Evolutionary conservation across 2,329 filamentous ascomycete genomes (phyloP), one percentile per base, ranked within the genome.

Genomic region (Aspergillus ochraceoroseus): DNA sequence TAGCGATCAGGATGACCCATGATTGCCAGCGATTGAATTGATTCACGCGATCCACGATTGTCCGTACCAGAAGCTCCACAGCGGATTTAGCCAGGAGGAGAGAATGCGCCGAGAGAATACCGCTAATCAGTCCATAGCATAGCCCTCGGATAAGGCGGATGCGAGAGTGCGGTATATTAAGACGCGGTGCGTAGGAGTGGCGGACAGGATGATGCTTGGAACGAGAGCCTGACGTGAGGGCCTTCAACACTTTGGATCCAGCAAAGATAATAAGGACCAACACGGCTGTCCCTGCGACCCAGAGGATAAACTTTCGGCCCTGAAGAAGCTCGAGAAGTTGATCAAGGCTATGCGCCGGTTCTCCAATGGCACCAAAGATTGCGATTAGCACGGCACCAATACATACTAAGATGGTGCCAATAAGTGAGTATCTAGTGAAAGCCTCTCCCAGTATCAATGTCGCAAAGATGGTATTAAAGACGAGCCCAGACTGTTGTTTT

Each of bases 401-500:
- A 48, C 87, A 90, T 28, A 96, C 92, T 34, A 98, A 77, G 37
- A 92, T 56, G 1, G 92, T 98, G 25, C 92, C 92, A 57, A 86
- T 78, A 25, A 94, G 74, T n/a, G 90, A 95, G 76, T 88, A 94
- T 62, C 78, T 79, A 37, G 92, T 96, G 67, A 96, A 98, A 3
- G 89, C 87, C 66, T 98, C 90, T 58, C 85, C 83, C 32, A 98
- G 77, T 57, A 96, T 87, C 42, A 96, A 70, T 30, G 88, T 94
- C 47, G 92, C 92, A 74, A 94, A 95, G 65, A 96, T 87, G 42
- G 90, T 95, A 72, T 98, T 98, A 75, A 98, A 98, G 47, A 98
- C 92, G 40, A 98, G 76, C 30, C 92, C 92, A 3, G 90, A 94
- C 62, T 77, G 53, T 43, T 41, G 20, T 19, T n/a, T 22, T n/a